phyloP scores from a whole-genome alignment of 2,329 filamentous ascomycete species.

The Neoarthrinium moseri region DNA sequence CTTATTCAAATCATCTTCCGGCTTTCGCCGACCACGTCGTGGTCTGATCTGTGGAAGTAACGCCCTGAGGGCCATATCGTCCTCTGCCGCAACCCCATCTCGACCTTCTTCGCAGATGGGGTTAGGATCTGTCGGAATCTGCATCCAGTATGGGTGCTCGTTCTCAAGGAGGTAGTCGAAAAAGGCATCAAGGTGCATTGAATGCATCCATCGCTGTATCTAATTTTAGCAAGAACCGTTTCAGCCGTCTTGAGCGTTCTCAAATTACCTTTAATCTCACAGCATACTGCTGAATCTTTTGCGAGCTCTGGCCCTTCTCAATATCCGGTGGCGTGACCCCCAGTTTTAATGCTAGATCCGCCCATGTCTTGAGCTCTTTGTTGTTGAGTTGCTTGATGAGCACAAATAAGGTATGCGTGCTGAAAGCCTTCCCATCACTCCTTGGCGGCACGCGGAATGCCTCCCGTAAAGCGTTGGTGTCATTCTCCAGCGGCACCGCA shows the following conservation, averaged over 20 bases:
- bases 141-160: slow-evolving; percentile 74
- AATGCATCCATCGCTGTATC: slow-evolving; percentile 85
- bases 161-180: slow-evolving; percentile 86
- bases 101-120: slow-evolving; percentile 64
- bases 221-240: not conserved
- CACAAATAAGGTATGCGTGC: slow-evolving; percentile 72
- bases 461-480: slow-evolving; percentile 70
- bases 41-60: slow-evolving; percentile 74
- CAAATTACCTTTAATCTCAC: slow-evolving; percentile 77
- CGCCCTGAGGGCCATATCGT: slow-evolving; percentile 84
- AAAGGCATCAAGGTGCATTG: slow-evolving; percentile 92
- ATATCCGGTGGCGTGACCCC: slow-evolving; percentile 82
- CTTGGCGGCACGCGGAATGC: slow-evolving; percentile 78
- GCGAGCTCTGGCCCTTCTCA: slow-evolving; percentile 82
- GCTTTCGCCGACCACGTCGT: slow-evolving; percentile 61
- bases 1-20: slow-evolving; percentile 54
- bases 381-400: slow-evolving; percentile 75
- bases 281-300: slow-evolving; percentile 94
- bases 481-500: slow-evolving; percentile 65
- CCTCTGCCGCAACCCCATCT: slow-evolving; percentile 81
- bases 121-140: slow-evolving; percentile 65
- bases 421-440: slow-evolving; percentile 85
- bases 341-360: slow-evolving; percentile 80
- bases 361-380: slow-evolving; percentile 91
- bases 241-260: not conserved